Evolutionary conservation across 78 protist species (phyloP).

Genomic region (Planoprotostelium fungivorum): DNA sequence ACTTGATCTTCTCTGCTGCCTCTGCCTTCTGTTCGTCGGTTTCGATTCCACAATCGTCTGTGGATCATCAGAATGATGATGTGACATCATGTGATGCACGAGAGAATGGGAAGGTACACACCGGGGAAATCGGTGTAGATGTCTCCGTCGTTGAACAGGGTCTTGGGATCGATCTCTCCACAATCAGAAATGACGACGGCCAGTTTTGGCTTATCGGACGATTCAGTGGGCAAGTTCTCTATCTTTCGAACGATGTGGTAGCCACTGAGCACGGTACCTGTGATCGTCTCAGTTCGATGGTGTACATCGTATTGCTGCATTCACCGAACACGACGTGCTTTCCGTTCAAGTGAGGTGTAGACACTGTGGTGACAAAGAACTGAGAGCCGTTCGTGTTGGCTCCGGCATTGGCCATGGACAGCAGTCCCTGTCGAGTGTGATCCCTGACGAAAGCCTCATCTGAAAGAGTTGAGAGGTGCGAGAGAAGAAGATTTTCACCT

Average conservation of each 20-base stretch:
- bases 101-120: neutral
- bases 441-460: slow-evolving; percentile 81
- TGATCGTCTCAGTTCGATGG: slow-evolving; percentile 91
- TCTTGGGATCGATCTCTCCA: slow-evolving; percentile 56
- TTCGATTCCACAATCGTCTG: slow-evolving; percentile 6
- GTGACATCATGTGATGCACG: too few relatives aligned
- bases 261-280: slow-evolving; percentile 64
- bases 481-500: slow-evolving; percentile 21
- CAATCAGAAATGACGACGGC: slow-evolving; percentile 42
- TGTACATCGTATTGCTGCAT: slow-evolving; percentile 85
- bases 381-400: slow-evolving; percentile 81
- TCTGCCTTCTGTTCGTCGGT: slow-evolving; percentile 24
- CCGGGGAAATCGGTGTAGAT: neutral
- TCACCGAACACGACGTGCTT: slow-evolving; percentile 98
- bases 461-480: slow-evolving; percentile 13
- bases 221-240: slow-evolving; percentile 42
- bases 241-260: slow-evolving; percentile 71
- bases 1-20: slow-evolving; percentile 34
- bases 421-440: slow-evolving; percentile 75
- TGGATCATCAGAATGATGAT: slow-evolving; percentile 27
- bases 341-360: slow-evolving; percentile 90
- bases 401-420: slow-evolving; percentile 95
- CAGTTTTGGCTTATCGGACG: slow-evolving; percentile 41
- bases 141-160: slow-evolving; percentile 29
- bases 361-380: slow-evolving; percentile 87